phyloP scores from a whole-genome alignment of 2,329 filamentous ascomycete genomes.

The Aspergillus awamori region DNA sequence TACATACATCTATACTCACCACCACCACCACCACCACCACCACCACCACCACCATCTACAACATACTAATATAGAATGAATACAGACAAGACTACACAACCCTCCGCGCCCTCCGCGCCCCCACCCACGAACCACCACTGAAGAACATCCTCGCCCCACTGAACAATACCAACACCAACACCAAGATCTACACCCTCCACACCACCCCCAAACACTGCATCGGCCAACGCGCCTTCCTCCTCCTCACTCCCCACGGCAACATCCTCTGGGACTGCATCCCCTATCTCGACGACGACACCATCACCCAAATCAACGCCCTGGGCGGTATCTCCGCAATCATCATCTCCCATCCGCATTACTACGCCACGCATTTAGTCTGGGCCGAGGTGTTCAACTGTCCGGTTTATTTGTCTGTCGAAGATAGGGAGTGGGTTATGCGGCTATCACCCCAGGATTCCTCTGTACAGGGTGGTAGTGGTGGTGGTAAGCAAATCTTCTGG shows the following conservation, averaged over 20 bases:
- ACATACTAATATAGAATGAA: not conserved
- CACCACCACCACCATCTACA: no score
- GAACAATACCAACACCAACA: not conserved
- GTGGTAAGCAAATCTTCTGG: conserved; percentile 33
- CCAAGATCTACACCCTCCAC: conserved; percentile 26
- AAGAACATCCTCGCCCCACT: conserved; percentile 27
- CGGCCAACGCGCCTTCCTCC: conserved; percentile 71
- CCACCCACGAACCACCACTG: conserved; percentile 15
- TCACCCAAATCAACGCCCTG: conserved; percentile 57
- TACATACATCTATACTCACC: not conserved
- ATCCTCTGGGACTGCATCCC: conserved; percentile 80
- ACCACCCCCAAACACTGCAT: conserved; percentile 66
- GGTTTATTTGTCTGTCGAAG: conserved; percentile 69
- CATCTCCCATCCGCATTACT: conserved; percentile 82
- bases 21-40: no score
- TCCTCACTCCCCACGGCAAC: conserved; percentile 68
- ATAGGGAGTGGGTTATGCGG: conserved; percentile 64
- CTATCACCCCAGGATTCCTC: no score
- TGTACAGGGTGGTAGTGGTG: conserved; percentile 17
- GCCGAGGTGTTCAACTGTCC: conserved; percentile 68
- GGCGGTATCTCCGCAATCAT: conserved; percentile 73
- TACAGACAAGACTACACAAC: conserved; percentile 34
- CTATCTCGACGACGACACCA: conserved; percentile 67
- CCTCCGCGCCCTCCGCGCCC: conserved; percentile 27
- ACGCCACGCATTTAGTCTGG: conserved; percentile 76